Base-by-base conservation (phyloP, 2,329 filamentous ascomycete genomes). In the Alternaria panax region DNA sequence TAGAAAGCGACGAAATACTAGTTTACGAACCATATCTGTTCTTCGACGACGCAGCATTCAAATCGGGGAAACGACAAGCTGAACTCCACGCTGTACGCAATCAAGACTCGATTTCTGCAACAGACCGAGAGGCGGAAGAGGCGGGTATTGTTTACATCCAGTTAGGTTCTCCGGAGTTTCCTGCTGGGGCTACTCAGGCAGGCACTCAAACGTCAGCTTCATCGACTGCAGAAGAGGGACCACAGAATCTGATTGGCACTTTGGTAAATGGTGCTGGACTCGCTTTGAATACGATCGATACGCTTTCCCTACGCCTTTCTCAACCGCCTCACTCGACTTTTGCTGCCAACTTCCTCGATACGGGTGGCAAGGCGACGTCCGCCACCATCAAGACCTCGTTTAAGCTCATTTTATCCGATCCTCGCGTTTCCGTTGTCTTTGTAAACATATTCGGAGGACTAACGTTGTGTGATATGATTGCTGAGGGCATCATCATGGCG, bases 281-380 rank as follows among this genome's bases (percentile, higher is more conserved):
- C 1, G 92, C 92, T 0, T 95, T 97, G 91, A 95, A 95, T 75
- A 96, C 92, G 0, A 88, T 93, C 60, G 93, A 97, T 75, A 90
- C 91, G 0, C 86, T 97, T 2, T 83, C 85, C 2, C 80, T 87
- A 12, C 86, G 73, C 27, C 86, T 96, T 9, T 83, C 85, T 0
- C 80, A 86, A 4, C 32, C 52, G 2, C 42, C 42, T 24, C 24
- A 48, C 16, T 60, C 63, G 8, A 67, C 72, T 4, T 61, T 57
- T 46, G 57, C 59, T 8, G 91, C 91, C 2, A 97, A 97, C 70
- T 96, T 97, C 75, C 84, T 97, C 54, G 93, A 97, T 75, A 96
- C 92, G 0, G 93, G 93, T 27, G 93, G 93, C 34, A 95, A 96
- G 76, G 93, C 93, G 0, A 97, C 92, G 0, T 86, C 87, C 28